These are phyloP conservation scores for Rhodotorula babjevae DNA, from an alignment of 768 basidiomycete species.

Conservation along the genomic window DNA sequence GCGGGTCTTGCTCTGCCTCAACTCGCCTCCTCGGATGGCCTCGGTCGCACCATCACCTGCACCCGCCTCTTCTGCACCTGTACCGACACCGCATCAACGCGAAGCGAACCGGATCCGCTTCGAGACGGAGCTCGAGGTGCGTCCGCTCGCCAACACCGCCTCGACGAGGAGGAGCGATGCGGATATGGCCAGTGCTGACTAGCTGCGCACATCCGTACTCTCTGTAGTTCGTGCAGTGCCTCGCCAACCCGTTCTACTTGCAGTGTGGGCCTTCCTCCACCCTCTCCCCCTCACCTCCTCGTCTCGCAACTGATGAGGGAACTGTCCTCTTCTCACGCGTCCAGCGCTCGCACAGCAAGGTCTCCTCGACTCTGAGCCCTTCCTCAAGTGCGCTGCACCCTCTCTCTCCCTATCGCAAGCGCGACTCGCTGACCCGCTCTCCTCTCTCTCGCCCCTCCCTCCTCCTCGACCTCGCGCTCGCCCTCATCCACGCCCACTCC, in stretches of 20 bases:
- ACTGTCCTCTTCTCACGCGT: fast-evolving
- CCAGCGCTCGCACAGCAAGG: slow-evolving; percentile 40
- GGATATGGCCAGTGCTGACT: not conserved
- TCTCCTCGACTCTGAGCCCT: slow-evolving; percentile 29
- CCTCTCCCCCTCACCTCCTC: not conserved
- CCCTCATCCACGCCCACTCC: not conserved
- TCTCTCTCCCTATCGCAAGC: not conserved
- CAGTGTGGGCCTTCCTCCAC: slow-evolving; percentile 14
- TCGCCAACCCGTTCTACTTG: slow-evolving; percentile 41
- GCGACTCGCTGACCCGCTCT: not conserved
- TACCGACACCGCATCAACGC: not conserved
- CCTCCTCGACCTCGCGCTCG: not conserved
- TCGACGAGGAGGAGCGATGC: not conserved
- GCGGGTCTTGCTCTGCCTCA: no score
- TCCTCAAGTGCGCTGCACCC: slow-evolving; percentile 28
- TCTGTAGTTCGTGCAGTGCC: slow-evolving; percentile 38
- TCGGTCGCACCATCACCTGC: not conserved
- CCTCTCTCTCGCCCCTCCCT: no score
- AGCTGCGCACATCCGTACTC: no score
- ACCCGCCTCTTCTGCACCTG: not conserved
- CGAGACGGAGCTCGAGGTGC: slow-evolving; percentile 42
- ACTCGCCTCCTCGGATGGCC: not conserved
- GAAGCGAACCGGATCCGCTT: slow-evolving; percentile 35
- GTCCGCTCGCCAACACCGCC: not conserved
- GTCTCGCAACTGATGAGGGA: not conserved